Percentiles rank a stretch among this genome's conserved stretches.
phyloP scores from a whole-genome alignment of 768 basidiomycete species.

The Hypholoma sublateritium region DNA sequence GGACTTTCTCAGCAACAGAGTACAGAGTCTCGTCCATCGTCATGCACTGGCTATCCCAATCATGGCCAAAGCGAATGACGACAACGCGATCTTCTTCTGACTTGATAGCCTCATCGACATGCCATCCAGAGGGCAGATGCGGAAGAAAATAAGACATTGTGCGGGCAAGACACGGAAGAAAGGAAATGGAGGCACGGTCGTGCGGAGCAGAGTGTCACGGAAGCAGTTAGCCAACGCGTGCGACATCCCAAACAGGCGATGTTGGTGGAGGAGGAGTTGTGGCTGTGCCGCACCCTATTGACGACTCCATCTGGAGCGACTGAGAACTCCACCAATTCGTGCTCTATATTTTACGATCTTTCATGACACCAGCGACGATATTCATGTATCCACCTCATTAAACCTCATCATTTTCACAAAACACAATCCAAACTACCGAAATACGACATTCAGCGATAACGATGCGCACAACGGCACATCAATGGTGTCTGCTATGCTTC shows the following conservation, averaged over 20 bases:
- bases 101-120: slow-evolving; percentile 98
- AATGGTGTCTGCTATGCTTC: slow-evolving; percentile 15
- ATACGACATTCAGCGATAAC: background rate
- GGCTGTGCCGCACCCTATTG: slow-evolving; percentile 15
- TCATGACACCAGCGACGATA: slow-evolving; percentile 17
- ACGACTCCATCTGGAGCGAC: slow-evolving; percentile 13
- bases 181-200: background rate
- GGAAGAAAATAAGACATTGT: slow-evolving; percentile 88
- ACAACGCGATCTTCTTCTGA: slow-evolving; percentile 97
- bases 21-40: slow-evolving; percentile 98
- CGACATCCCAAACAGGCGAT: slow-evolving; percentile 12
- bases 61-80: slow-evolving; percentile 92
- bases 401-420: slow-evolving; percentile 1
- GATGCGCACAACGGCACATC: slow-evolving; percentile 1
- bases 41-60: slow-evolving; percentile 95
- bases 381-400: slow-evolving; percentile 11
- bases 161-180: slow-evolving; percentile 1
- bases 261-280: slow-evolving; percentile 8
- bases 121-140: slow-evolving; percentile 92
- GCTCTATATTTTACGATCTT: slow-evolving; percentile 16
- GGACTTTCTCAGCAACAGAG: slow-evolving; percentile 90
- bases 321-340: slow-evolving; percentile 10
- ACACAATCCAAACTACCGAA: background rate
- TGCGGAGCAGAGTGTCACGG: background rate
- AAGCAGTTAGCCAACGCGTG: background rate